phyloP scores from a whole-genome alignment of 176 grass and related monocot species.

The Aegilops sharonensis region DNA sequence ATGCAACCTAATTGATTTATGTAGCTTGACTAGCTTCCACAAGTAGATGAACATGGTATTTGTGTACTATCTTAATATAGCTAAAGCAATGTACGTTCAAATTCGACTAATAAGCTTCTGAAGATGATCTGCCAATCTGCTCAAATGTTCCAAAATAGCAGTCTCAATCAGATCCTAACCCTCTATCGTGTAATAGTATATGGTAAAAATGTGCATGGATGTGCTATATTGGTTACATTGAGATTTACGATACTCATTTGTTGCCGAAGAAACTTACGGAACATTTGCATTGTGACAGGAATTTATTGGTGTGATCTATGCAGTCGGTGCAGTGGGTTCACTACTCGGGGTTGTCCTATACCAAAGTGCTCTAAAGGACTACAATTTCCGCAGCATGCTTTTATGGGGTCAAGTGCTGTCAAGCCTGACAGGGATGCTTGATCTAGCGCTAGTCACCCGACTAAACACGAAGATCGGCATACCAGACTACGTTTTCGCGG shows the following conservation, averaged over 20 bases:
- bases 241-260: not conserved
- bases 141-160: not conserved
- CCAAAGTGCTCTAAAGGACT: slow-evolving; percentile 64
- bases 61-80: not conserved
- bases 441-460: slow-evolving; percentile 60
- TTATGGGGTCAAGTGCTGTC: slow-evolving; percentile 75
- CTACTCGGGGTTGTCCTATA: slow-evolving; percentile 76
- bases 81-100: not conserved
- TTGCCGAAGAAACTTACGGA: not conserved
- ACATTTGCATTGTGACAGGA: slow-evolving; percentile 46
- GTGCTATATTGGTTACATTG: not conserved
- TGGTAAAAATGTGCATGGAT: not conserved
- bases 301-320: slow-evolving; percentile 68
- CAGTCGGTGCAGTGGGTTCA: slow-evolving; percentile 74
- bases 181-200: not conserved
- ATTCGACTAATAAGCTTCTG: not conserved
- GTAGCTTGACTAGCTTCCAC: not conserved
- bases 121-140: slow-evolving; percentile 5
- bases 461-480: slow-evolving; percentile 61
- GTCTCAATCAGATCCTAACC: not conserved
- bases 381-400: slow-evolving; percentile 59
- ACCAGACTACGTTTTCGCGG: slow-evolving; percentile 65
- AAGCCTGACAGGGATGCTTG: slow-evolving; percentile 71
- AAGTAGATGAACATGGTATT: not conserved
- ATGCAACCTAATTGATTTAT: too few relatives aligned